phyloP scores from a whole-genome alignment of 495 filamentous ascomycete genomes.

The Chaetomium fimeti region DNA sequence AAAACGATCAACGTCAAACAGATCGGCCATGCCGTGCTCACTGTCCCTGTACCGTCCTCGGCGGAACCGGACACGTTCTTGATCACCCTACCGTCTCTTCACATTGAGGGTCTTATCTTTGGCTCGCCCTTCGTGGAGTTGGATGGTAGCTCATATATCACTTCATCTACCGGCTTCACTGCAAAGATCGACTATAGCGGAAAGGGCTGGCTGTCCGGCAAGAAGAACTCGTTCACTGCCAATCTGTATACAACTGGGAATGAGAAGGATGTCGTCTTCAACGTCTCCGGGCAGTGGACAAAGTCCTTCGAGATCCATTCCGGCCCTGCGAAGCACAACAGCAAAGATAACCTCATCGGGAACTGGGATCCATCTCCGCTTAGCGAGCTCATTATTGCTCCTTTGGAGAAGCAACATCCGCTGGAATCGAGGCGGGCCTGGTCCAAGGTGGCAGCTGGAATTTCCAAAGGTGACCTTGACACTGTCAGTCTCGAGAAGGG shows the following conservation, averaged over 20 bases:
- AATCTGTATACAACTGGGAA: conserved; percentile 69
- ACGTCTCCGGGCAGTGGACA: conserved; percentile 87
- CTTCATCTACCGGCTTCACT: conserved; percentile 81
- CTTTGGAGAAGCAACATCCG: conserved; percentile 77
- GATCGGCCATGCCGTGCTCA: conserved; percentile 87
- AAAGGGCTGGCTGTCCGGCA: conserved; percentile 90
- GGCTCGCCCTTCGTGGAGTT: conserved; percentile 90
- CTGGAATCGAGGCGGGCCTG: conserved; percentile 88
- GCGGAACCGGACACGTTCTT: conserved; percentile 67
- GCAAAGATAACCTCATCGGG: conserved; percentile 55
- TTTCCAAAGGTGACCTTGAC: conserved; percentile 80
- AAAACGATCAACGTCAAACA: conserved; percentile 94
- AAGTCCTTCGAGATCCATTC: conserved; percentile 77
- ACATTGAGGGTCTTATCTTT: conserved; percentile 92
- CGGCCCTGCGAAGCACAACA: conserved; percentile 62
- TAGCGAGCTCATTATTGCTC: conserved; percentile 68
- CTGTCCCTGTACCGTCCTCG: conserved; percentile 59
- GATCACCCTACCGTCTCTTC: conserved; percentile 87
- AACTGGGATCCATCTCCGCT: conserved; percentile 64
- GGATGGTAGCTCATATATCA: conserved; percentile 76
- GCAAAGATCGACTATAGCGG: conserved; percentile 89
- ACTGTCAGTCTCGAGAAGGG: conserved; percentile 72
- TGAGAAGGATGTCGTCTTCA: conserved; percentile 82
- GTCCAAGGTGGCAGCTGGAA: conserved; percentile 77
- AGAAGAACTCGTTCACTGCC: conserved; percentile 89